phyloP scores from a whole-genome alignment of 179 eudicot species.

The Spergularia azorica region DNA sequence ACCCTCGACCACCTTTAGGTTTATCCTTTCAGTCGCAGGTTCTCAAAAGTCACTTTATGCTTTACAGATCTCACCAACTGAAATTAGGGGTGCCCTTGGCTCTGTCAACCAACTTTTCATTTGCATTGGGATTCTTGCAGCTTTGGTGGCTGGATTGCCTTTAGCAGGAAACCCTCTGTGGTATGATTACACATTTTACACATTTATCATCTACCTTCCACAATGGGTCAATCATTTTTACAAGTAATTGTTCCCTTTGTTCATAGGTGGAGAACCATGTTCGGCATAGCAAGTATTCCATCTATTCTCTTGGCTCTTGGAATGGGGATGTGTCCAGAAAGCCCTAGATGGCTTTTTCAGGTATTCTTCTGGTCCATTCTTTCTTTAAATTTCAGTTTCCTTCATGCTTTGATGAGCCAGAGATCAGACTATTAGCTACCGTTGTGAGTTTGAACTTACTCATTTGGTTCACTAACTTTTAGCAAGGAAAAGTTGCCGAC shows the following conservation, averaged over 20 bases:
- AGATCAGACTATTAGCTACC: neutral
- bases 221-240: neutral
- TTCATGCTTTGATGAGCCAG: slow-evolving; percentile 34
- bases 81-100: slow-evolving; percentile 97
- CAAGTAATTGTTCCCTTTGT: neutral
- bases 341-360: slow-evolving; percentile 98
- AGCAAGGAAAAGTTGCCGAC: slow-evolving; percentile 86
- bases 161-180: slow-evolving; percentile 88
- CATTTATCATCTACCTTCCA: neutral
- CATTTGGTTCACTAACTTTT: slow-evolving; percentile 27
- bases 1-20: neutral
- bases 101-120: slow-evolving; percentile 94
- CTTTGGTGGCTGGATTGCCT: slow-evolving; percentile 95
- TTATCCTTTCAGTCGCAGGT: neutral
- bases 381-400: slow-evolving; percentile 43
- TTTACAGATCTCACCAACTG: slow-evolving; percentile 92
- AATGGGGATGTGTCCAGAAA: slow-evolving; percentile 94
- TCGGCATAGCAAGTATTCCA: slow-evolving; percentile 80
- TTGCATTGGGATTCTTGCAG: slow-evolving; percentile 93
- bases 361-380: slow-evolving; percentile 34
- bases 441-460: neutral
- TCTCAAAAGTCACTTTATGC: slow-evolving; percentile 17
- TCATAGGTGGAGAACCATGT: slow-evolving; percentile 96
- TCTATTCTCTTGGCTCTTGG: slow-evolving; percentile 86
- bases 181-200: slow-evolving; percentile 33